Evolutionary conservation across 176 grass and related monocot species (phyloP).

Genomic region (Ampelocalamus luodianensis): DNA sequence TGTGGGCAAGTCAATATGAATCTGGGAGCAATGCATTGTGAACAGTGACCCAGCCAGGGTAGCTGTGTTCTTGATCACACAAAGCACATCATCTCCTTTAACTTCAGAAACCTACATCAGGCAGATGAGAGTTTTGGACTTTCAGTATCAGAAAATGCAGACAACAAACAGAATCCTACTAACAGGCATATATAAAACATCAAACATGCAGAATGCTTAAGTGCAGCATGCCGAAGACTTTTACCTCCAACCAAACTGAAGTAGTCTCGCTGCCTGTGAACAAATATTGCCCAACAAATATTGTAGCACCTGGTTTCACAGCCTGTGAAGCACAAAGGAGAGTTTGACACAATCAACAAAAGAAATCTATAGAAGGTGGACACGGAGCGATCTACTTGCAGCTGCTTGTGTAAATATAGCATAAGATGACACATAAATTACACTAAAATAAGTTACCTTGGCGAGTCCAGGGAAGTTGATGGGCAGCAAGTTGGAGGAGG

Average conservation of each 20-base stretch:
- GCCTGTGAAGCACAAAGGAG: conserved; percentile 52
- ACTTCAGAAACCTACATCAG: conserved; percentile 81
- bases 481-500: conserved; percentile 76
- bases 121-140: conserved; percentile 30
- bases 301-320: conserved; percentile 80
- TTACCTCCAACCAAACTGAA: conserved; percentile 98
- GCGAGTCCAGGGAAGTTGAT: conserved; percentile 91
- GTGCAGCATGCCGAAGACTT: background rate
- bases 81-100: conserved; percentile 92
- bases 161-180: background rate
- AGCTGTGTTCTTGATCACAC: conserved; percentile 89
- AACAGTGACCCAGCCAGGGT: conserved; percentile 89
- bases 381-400: background rate
- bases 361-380: too few relatives aligned
- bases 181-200: conserved; percentile 21
- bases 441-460: conserved; percentile 48
- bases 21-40: conserved; percentile 88
- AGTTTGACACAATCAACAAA: background rate
- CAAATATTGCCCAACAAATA: conserved; percentile 98
- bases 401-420: background rate
- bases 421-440: background rate
- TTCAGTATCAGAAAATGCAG: conserved; percentile 10
- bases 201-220: background rate
- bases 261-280: conserved; percentile 99
- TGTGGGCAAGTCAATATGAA: conserved; percentile 92